These are phyloP conservation scores for Evernia prunastri DNA, from an alignment of 495 filamentous ascomycete genomes.

Conservation along the genomic window DNA sequence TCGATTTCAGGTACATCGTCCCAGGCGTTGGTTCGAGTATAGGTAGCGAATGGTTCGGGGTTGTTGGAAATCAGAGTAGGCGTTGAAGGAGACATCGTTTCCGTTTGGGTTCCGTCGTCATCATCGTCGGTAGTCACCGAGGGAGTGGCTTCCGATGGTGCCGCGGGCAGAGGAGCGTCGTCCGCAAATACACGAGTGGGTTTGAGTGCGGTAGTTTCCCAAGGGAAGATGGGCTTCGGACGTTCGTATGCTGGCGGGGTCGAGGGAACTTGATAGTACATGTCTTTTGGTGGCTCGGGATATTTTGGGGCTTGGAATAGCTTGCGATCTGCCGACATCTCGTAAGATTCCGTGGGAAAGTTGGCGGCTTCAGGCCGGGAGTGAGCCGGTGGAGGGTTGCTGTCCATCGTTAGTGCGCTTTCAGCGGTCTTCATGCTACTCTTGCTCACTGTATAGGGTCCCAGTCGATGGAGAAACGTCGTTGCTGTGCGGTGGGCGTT, in stretches of 20 bases:
- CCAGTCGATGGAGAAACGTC: conserved; percentile 51
- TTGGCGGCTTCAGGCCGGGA: conserved; percentile 73
- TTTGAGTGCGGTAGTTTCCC: conserved; percentile 61
- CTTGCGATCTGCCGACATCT: conserved; percentile 63
- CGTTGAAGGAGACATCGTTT: conserved; percentile 43
- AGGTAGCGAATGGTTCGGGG: conserved; percentile 55
- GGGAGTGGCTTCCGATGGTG: conserved; percentile 27
- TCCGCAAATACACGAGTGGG: conserved; percentile 69
- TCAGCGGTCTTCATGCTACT: conserved; percentile 10
- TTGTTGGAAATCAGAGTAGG: conserved; percentile 40
- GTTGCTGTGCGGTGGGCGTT: conserved; percentile 38
- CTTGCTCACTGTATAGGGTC: conserved; percentile 55
- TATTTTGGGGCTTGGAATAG: conserved; percentile 74
- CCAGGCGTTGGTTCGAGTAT: conserved; percentile 74
- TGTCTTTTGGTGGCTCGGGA: conserved; percentile 73
- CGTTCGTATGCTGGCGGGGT: conserved; percentile 49
- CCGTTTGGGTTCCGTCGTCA: conserved; percentile 33
- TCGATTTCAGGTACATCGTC: conserved; percentile 79
- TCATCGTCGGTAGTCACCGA: conserved; percentile 36
- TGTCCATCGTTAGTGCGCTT: conserved; percentile 32
- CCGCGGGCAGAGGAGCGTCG: conserved; percentile 35
- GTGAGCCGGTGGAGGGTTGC: conserved; percentile 64
- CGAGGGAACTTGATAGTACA: conserved; percentile 75
- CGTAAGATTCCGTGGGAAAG: conserved; percentile 64
- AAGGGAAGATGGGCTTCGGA: conserved; percentile 71